phyloP scores from a whole-genome alignment of 2,329 filamentous ascomycete genomes.

The Amesomyces nigricolor region DNA sequence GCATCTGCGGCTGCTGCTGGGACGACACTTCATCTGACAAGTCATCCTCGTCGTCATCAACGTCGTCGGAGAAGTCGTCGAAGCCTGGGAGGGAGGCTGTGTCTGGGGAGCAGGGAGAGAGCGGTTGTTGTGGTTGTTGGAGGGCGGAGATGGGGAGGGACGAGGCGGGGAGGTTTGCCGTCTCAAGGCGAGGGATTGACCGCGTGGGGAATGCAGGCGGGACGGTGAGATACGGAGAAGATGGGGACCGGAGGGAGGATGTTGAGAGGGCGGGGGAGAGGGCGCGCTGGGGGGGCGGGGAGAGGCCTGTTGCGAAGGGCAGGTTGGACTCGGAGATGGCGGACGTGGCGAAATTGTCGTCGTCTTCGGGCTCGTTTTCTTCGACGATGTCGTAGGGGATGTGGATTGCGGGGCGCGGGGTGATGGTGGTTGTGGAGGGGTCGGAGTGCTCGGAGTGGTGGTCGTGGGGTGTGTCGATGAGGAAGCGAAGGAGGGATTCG shows the following conservation, averaged over 20 bases:
- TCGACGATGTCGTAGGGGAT: slow-evolving; percentile 46
- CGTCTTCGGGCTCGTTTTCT: slow-evolving; percentile 45
- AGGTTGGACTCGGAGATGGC: slow-evolving; percentile 39
- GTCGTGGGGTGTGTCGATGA: slow-evolving; percentile 37
- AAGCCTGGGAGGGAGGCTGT: slow-evolving; percentile 34
- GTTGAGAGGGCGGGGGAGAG: slow-evolving; percentile 28
- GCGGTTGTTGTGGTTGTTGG: slow-evolving; percentile 13
- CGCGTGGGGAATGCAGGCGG: slow-evolving; percentile 6
- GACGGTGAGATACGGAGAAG: slow-evolving; percentile 3
- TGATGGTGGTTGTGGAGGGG: slow-evolving; percentile 29
- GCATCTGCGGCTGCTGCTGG: slow-evolving; percentile 21
- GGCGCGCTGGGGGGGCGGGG: slow-evolving; percentile 47
- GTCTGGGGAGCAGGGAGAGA: slow-evolving; percentile 34
- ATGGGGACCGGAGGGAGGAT: neutral
- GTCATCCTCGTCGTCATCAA: slow-evolving; percentile 25
- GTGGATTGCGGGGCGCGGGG: slow-evolving; percentile 28
- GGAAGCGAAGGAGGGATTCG: slow-evolving; percentile 49
- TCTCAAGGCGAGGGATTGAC: neutral
- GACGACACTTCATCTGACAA: slow-evolving; percentile 30
- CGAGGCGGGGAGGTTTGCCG: slow-evolving; percentile 19
- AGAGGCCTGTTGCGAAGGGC: slow-evolving; percentile 41
- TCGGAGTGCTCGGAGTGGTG: slow-evolving; percentile 33
- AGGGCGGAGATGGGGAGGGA: slow-evolving; percentile 25
- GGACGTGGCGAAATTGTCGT: slow-evolving; percentile 57
- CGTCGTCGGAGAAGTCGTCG: slow-evolving; percentile 37